Conservation (phyloP, 1,284 basidiomycete species). For the Pascua sp. region DNA sequence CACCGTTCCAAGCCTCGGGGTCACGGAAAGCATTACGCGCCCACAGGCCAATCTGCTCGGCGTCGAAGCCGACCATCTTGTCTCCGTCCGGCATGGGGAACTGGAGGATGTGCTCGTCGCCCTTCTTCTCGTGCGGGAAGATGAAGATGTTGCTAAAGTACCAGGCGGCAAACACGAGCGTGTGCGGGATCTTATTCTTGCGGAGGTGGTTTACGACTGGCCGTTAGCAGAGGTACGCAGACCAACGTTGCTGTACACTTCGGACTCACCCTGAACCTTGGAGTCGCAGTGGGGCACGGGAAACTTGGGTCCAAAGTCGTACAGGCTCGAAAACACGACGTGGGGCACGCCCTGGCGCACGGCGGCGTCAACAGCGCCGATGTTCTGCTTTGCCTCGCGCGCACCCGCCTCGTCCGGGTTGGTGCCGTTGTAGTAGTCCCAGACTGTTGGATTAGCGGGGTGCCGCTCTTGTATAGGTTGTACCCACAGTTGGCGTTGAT, state of each 20-base stretch:
- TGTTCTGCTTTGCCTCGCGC: slow-evolving; percentile 16
- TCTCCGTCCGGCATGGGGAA: slow-evolving; percentile 28
- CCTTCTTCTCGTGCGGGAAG: slow-evolving; percentile 4
- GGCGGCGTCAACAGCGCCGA: slow-evolving; percentile 9
- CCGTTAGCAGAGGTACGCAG: no score
- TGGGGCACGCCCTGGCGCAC: slow-evolving; percentile 10
- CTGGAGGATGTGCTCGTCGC: slow-evolving; percentile 12
- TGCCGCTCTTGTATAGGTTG: no score
- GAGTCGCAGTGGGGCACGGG: slow-evolving; percentile 28
- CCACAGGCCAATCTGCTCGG: slow-evolving; percentile 33
- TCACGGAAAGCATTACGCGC: slow-evolving; percentile 29
- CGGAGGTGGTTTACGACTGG: no score
- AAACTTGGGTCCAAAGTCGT: slow-evolving; percentile 15
- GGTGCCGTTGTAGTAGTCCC: slow-evolving; percentile 13
- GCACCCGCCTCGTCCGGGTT: slow-evolving; percentile 15
- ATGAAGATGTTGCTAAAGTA: slow-evolving; percentile 14
- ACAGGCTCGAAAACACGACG: slow-evolving; percentile 25
- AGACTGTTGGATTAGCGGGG: slow-evolving; percentile 12
- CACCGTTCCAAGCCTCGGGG: slow-evolving; percentile 35
- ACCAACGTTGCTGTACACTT: no score
- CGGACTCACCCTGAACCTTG: slow-evolving; percentile 29
- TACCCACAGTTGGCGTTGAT: slow-evolving; percentile 31
- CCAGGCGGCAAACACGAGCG: not conserved
- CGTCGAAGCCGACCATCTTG: slow-evolving; percentile 22
- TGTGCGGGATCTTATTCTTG: no score